Evolutionary conservation across 768 basidiomycete species (phyloP), one percentile per base, ranked within the genome.

Genomic region (Tulasnella sp.): DNA sequence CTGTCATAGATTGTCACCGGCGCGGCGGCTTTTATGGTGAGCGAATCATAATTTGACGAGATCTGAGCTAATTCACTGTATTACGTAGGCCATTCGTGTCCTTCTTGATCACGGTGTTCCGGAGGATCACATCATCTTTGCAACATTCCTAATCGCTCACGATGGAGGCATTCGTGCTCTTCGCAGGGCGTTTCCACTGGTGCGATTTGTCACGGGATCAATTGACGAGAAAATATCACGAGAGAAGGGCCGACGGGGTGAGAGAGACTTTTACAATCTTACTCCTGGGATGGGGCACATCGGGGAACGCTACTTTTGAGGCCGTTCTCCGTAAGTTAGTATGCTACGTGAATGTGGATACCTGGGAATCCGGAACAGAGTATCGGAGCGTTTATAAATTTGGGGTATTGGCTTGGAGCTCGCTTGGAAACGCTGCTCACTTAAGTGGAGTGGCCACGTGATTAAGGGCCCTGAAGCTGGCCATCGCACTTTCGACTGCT

Each of bases 271-370:
- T 18, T 95, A 94, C 92, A 86, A 51, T 44, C 44, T 80, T 69
- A 89, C 93, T 80, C 94, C 94, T 40, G 94, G 94, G 16, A 91
- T 96, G 89, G 94, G 94, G 0, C 92, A 94, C 76, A 94, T 95
- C 74, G 94, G 94, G 72, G 75, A 76, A 32, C 75, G 75, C n/a
- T 76, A 76, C 37, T 76, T 76, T 26, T 72, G 39, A 72, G 32
- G 32, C 5, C 4, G 61, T 26, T 15, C 61, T 67, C 26, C 26
- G 10, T 13, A 32, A 7, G 61, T 26, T 23, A 18, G 44, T 18
- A 5, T 29, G 32, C 18, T 67, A 35, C 13, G 13, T 26, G 32
- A 5, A 57, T 23, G 29, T 15, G 13, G 13, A 67, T 26, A 20
- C 15, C 32, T 35, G 32, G 29, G 11, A 67, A 32, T 67, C 16